These are phyloP conservation scores for Rickenella mellea DNA, from an alignment of 768 basidiomycete genomes.

Conservation along the genomic window DNA sequence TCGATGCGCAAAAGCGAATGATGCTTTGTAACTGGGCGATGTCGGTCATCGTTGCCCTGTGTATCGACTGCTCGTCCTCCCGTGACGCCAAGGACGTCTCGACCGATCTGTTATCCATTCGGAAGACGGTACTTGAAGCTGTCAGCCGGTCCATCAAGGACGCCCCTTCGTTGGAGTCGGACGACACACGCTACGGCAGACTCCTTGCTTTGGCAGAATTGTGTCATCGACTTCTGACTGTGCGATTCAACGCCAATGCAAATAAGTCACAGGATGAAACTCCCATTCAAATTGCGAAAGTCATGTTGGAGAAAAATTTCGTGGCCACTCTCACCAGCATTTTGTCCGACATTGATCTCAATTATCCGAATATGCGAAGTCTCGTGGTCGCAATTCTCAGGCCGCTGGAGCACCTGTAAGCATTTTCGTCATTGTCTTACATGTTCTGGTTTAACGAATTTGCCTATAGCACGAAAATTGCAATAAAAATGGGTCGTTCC, in stretches of 20 bases:
- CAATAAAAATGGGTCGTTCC: constrained; percentile 94
- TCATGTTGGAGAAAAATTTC: constrained; percentile 98
- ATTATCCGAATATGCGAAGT: constrained; percentile 83
- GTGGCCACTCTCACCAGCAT: constrained; percentile 83
- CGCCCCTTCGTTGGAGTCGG: constrained; percentile 37
- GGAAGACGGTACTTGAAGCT: constrained; percentile 86
- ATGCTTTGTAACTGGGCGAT: constrained; percentile 78
- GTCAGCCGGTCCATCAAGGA: constrained; percentile 86
- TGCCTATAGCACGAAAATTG: constrained; percentile 71
- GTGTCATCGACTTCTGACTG: constrained; percentile 78
- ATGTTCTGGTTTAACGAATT: constrained; percentile 6
- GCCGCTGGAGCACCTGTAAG: constrained; percentile 85
- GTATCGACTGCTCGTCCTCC: constrained; percentile 66
- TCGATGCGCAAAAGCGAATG: constrained; percentile 45
- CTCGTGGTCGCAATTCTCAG: constrained; percentile 82
- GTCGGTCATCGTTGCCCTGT: constrained; percentile 88
- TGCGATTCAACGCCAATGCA: constrained; percentile 49
- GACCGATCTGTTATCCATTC: constrained; percentile 74
- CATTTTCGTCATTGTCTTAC: constrained; percentile 3
- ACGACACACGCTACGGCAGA: constrained; percentile 77
- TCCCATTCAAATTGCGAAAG: constrained; percentile 89
- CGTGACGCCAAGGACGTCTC: constrained; percentile 71
- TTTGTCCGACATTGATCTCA: constrained; percentile 87
- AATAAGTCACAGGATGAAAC: constrained; percentile 56
- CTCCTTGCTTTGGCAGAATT: constrained; percentile 81